Conservation (phyloP, 2,329 filamentous ascomycete genomes). For the Rugonectria rugulosa region DNA sequence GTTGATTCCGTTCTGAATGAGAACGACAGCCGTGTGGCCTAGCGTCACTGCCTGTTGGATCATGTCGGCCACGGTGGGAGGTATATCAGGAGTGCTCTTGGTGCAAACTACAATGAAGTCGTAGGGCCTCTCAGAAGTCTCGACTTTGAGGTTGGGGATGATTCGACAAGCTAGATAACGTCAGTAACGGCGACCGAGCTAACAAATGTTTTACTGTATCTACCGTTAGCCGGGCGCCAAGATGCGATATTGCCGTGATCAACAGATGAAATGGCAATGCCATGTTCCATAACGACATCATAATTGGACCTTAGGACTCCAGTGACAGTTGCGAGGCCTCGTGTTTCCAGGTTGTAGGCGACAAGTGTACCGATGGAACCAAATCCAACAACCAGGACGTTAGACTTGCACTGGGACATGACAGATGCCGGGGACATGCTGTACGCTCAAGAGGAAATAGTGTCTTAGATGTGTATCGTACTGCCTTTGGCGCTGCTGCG, state of each 20-base stretch:
- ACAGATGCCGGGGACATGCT: no score
- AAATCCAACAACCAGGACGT: background rate
- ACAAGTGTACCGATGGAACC: background rate
- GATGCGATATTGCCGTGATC: conserved; percentile 1
- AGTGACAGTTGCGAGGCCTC: background rate
- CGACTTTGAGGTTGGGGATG: background rate
- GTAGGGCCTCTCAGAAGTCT: conserved; percentile 47
- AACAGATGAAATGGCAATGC: background rate
- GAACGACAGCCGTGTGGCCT: conserved; percentile 58
- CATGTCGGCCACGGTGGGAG: conserved; percentile 55
- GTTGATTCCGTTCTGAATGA: conserved; percentile 69
- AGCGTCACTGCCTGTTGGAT: conserved; percentile 59
- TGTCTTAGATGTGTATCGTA: no score
- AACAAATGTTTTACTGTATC: no score
- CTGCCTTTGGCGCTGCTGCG: no score
- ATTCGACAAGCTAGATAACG: no score
- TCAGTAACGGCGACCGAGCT: no score
- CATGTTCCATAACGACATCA: background rate
- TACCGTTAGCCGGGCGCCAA: no score
- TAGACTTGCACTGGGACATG: no score
- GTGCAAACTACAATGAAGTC: conserved; percentile 64
- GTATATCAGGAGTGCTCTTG: conserved; percentile 64
- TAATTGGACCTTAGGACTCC: conserved; percentile 1
- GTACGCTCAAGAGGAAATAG: no score
- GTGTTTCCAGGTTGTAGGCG: background rate